Evolutionary conservation across 352 stramenopile genomes (phyloP), one percentile per base, ranked within the genome.

Genomic region (Discostella stelligera): DNA sequence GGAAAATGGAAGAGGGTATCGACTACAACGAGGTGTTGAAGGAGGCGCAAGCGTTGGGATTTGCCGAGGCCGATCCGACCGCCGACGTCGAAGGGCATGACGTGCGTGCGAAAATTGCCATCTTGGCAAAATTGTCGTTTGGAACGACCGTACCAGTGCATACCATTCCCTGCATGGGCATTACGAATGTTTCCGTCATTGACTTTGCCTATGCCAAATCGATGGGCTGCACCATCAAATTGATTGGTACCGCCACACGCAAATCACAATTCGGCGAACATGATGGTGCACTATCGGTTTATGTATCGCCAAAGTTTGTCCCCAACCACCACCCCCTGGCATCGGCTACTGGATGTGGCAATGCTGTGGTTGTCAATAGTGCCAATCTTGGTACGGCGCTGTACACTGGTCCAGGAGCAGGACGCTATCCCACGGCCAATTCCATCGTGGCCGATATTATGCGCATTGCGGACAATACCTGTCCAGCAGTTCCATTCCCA

Each of bases 121-220:
- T 98, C 54, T 84, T 98, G 27, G 93, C 95, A 18, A 98, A 98
- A 79, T 83, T 98, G 0, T 94, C 93, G 23, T 98, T 98, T 82
- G 96, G 95, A 20, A 89, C 90, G 18, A 87, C 95, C n/a, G 93
- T 98, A 13, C 83, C 90, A 59, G 85, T 95, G 0, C 73, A 91
- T 0, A 79, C 91, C n/a, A 96, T 98, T 71, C 95, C 95, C 1
- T 98, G 94, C 13, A 91, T 90, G 8, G 96, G 96, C 32, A 98
- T 98, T 77, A 96, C 94, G 18, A 84, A 94, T 71, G 92, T 98
- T 69, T 93, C 89, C 6, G 77, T 88, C 0, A 89, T 95, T 6
- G 96, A 98, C 80, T 98, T 98, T 88, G 94, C 96, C 74, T 98
- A 98, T 85, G 96, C 96, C 63, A 96, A 97, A 77, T 92, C 96